Base-by-base conservation (phyloP, 2,329 filamentous ascomycete genomes). In the Alternaria postmessia region DNA sequence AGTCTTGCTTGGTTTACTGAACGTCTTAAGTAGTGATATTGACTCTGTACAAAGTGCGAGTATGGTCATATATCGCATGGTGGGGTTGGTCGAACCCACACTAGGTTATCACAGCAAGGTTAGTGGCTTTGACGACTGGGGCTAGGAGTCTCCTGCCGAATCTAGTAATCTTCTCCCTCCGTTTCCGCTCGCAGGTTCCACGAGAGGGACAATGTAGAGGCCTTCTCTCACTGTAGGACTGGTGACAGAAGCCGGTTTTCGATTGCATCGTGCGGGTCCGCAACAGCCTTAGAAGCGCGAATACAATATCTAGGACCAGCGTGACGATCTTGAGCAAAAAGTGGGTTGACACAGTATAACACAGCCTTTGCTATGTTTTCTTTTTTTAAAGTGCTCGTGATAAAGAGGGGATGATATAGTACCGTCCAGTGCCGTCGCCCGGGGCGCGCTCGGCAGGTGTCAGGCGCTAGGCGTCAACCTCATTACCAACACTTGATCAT, bases 1-100 rank as follows among this genome's bases (percentile, higher is more conserved):
- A 34, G 20, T 47, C 16, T n/a, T 16, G n/a, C 3, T 18, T n/a
- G 16, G 6, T 38, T 38, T 18, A 7, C 7, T 38, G 8, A 5
- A 11, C 2, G n/a, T 18, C 8, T 38, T 16, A 38, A 38, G 8
- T 47, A n/a, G 32, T 38, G n/a, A n/a, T n/a, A 8, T 18, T 16
- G n/a, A 14, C 7, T 42, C n/a, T 26, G 26, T 34, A 22, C n/a
- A 18, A 18, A 24, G 44, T n/a, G 26, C 30, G 14, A 20, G 24
- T 7, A 46, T 28, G 6, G n/a, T 54, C 11, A 26, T 8, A n/a
- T 38, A 39, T 14, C 26, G 26, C 24, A 43, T 32, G 32, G 53
- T 34, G 53, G 53, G 53, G 53, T 49, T 48, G 43, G 24, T 36
- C 8, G 47, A 51, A 26, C 32, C 16, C 26, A 54, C 53, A 38